Evolutionary conservation across 1,139 yeast genomes (phyloP).

Genomic region (Taphrina confusa): DNA sequence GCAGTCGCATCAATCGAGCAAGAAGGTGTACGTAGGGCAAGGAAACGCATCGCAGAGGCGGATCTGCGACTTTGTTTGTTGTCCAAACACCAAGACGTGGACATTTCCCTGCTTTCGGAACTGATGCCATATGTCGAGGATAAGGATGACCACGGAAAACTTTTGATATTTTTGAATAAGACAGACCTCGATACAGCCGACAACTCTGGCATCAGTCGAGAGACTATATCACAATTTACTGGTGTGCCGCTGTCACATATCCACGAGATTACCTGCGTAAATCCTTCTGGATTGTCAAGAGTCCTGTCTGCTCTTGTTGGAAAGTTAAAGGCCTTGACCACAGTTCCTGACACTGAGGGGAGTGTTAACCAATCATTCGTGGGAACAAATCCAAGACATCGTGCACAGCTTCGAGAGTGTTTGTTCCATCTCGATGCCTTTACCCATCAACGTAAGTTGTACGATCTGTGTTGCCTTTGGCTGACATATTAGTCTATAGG

Average conservation of each 20-base stretch:
- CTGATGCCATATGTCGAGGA: background rate
- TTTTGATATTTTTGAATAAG: slow-evolving; percentile 33
- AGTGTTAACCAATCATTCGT: slow-evolving; percentile 46
- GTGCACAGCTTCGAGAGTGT: slow-evolving; percentile 21
- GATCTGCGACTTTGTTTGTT: slow-evolving; percentile 63
- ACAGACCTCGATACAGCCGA: slow-evolving; percentile 42
- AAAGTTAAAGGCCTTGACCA: slow-evolving; percentile 18
- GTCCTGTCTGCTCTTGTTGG: slow-evolving; percentile 35
- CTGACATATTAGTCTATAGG: background rate
- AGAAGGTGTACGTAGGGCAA: slow-evolving; percentile 83
- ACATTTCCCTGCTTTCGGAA: slow-evolving; percentile 42
- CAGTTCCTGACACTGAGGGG: slow-evolving; percentile 42
- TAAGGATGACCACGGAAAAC: background rate
- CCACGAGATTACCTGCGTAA: slow-evolving; percentile 7
- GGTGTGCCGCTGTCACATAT: background rate
- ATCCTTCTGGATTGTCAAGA: background rate
- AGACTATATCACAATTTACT: background rate
- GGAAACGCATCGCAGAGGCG: slow-evolving; percentile 56
- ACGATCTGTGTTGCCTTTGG: background rate
- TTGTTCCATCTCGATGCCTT: slow-evolving; percentile 17
- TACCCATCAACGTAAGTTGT: slow-evolving; percentile 3
- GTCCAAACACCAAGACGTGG: slow-evolving; percentile 49
- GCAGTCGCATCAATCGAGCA: slow-evolving; percentile 61
- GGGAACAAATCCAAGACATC: slow-evolving; percentile 29
- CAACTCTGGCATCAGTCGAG: slow-evolving; percentile 41